Conservation (phyloP, 169 alveolate species). For the Blepharisma undulans region DNA sequence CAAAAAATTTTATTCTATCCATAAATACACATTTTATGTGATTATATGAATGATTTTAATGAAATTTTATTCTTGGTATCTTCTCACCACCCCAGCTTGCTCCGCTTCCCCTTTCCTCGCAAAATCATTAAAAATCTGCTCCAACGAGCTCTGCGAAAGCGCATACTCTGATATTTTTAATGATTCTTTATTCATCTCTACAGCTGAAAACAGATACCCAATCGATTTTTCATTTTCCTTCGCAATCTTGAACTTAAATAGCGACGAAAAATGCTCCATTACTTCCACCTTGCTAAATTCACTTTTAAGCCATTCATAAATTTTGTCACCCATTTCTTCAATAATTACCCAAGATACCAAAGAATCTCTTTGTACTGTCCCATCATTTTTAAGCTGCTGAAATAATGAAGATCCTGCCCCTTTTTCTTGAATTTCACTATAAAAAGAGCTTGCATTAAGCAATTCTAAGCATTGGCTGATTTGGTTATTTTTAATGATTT, state of each 20-base stretch:
- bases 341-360: constrained; percentile 4
- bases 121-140: constrained; percentile 74
- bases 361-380: not conserved
- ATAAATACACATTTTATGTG: no score
- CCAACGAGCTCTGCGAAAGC: constrained; percentile 67
- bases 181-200: constrained; percentile 36
- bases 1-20: no score
- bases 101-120: constrained; percentile 43
- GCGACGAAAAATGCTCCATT: not conserved
- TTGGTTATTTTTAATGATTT: not conserved
- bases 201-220: constrained; percentile 16
- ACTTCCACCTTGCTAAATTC: not conserved
- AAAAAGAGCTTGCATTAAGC: not conserved
- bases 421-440: not conserved
- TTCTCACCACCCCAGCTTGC: not conserved
- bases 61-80: not conserved
- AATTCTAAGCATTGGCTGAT: not conserved
- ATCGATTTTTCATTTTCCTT: not conserved
- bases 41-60: no score
- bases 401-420: not conserved
- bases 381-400: not conserved
- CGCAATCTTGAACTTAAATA: not conserved
- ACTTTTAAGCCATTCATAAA: not conserved
- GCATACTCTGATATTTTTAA: constrained; percentile 66
- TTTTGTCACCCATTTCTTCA: constrained; percentile 7